phyloP scores from a whole-genome alignment of 139 green algal genomes.

The Diplosphaera chodatii region DNA sequence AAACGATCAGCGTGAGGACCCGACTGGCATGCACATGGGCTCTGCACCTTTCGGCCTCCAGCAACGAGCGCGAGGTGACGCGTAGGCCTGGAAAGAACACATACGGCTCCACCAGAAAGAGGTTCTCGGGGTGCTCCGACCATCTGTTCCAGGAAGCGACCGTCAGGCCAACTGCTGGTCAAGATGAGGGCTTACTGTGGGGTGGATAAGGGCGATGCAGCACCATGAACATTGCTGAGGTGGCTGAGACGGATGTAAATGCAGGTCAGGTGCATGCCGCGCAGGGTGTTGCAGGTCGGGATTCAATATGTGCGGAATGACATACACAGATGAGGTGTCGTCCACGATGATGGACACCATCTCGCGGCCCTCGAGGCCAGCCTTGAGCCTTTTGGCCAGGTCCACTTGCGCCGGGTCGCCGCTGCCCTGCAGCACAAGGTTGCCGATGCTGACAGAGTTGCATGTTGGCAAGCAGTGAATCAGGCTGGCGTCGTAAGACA shows the following conservation, averaged over 20 bases:
- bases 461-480: too few relatives aligned
- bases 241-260: too few relatives aligned
- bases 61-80: background rate
- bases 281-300: too few relatives aligned
- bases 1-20: too few relatives aligned
- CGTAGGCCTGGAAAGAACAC: constrained; percentile 74
- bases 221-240: too few relatives aligned
- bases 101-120: constrained; percentile 83
- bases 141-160: constrained; percentile 55
- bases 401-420: background rate
- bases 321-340: constrained; percentile 55
- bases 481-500: too few relatives aligned
- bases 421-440: background rate
- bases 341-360: constrained; percentile 77
- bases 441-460: too few relatives aligned
- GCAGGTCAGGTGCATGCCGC: too few relatives aligned
- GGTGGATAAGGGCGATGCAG: too few relatives aligned
- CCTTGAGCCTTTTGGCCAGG: constrained; percentile 28
- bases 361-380: constrained; percentile 81
- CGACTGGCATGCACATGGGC: too few relatives aligned
- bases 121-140: constrained; percentile 72
- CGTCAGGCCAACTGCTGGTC: too few relatives aligned
- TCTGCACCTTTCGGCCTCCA: constrained; percentile 12
- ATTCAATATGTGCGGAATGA: background rate
- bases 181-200: too few relatives aligned